These are phyloP conservation scores for Excoecaria agallocha DNA, from an alignment of 345 rosid genomes.

Conservation along the genomic window DNA sequence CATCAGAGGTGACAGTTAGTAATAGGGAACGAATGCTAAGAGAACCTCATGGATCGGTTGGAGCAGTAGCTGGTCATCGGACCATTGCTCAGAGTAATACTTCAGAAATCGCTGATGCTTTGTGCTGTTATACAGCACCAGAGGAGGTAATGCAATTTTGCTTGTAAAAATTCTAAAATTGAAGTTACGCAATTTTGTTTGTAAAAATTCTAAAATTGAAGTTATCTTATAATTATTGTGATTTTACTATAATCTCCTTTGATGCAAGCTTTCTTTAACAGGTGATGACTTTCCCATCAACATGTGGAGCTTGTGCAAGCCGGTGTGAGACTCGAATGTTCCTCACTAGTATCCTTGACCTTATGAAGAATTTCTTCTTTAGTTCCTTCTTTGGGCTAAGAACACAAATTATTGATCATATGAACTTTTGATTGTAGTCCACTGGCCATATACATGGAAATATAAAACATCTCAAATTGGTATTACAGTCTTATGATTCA, in stretches of 20 bases:
- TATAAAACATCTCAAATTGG: background rate
- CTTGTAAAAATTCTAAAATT: background rate
- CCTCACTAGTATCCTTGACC: constrained; percentile 56
- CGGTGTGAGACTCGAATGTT: constrained; percentile 60
- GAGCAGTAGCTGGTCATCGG: constrained; percentile 79
- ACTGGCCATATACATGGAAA: background rate
- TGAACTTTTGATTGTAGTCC: background rate
- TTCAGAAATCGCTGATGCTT: constrained; percentile 71
- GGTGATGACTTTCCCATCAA: constrained; percentile 68
- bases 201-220: too few species aligned
- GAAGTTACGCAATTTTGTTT: too few species aligned
- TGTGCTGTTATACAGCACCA: constrained; percentile 77
- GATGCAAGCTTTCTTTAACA: constrained; percentile 16
- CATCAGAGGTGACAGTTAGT: constrained; percentile 31
- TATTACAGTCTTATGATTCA: background rate
- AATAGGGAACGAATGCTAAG: constrained; percentile 29
- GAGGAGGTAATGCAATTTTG: constrained; percentile 56
- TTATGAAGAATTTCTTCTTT: background rate
- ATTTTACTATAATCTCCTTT: background rate
- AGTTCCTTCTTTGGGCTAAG: too few species aligned
- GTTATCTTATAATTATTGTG: background rate
- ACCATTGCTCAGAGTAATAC: constrained; percentile 87
- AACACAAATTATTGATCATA: background rate
- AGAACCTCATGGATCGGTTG: constrained; percentile 74
- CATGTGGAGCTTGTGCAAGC: constrained; percentile 50